Evolutionary conservation across 805 yeast genomes (phyloP).

Genomic region (Saccharomycopsis selenospora): DNA sequence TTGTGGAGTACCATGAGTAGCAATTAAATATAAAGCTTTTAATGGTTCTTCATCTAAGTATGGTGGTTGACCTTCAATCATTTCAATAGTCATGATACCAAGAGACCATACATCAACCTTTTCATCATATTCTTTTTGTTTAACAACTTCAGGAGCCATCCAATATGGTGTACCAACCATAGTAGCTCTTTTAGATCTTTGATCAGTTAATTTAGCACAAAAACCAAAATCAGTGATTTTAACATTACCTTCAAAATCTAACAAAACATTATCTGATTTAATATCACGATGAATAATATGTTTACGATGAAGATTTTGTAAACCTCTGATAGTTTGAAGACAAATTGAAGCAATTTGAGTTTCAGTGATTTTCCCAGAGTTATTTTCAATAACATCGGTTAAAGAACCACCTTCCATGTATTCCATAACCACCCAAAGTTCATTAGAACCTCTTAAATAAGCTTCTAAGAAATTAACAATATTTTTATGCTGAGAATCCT

Average conservation of each 20-base stretch:
- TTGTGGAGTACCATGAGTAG: conserved; percentile 94
- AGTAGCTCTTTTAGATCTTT: conserved; percentile 82
- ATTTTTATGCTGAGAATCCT: conserved; percentile 87
- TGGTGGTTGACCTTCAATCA: conserved; percentile 99
- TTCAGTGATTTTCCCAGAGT: conserved; percentile 62
- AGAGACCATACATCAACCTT: conserved; percentile 97
- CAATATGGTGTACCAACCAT: conserved; percentile 99
- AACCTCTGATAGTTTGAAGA: conserved; percentile 81
- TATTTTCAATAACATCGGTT: conserved; percentile 91
- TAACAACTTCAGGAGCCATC: conserved; percentile 99
- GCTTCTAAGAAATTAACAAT: conserved; percentile 94
- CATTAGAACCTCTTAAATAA: conserved; percentile 68
- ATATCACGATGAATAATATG: conserved; percentile 95
- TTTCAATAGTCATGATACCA: conserved; percentile 97
- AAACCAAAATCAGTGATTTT: conserved; percentile 96
- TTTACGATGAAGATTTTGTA: conserved; percentile 84
- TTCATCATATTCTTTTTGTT: conserved; percentile 90
- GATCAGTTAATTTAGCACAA: conserved; percentile 87
- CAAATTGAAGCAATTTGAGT: conserved; percentile 90
- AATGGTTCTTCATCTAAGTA: conserved; percentile 93
- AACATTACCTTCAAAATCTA: conserved; percentile 76
- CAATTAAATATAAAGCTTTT: conserved; percentile 87
- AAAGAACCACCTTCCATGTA: conserved; percentile 98
- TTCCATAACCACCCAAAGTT: conserved; percentile 99
- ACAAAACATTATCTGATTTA: conserved; percentile 87